Evolutionary conservation across 2,329 filamentous ascomycete species (phyloP), one percentile per base, ranked within the genome.

Genomic region (Fusarium papillatum): DNA sequence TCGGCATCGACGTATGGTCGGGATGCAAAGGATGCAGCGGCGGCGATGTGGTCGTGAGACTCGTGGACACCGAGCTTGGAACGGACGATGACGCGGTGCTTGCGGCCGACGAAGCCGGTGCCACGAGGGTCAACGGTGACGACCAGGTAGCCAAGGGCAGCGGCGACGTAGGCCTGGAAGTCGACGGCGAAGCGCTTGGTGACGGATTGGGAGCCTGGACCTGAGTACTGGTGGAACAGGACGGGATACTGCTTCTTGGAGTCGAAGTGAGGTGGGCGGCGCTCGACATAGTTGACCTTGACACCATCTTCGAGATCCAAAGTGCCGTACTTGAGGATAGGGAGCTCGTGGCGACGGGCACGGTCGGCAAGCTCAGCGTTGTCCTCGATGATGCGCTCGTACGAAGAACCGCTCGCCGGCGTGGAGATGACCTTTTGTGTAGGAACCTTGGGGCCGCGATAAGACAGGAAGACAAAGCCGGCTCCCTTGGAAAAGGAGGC

Each of bases 41-140:
- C 94, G 31, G 93, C 94, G 76, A 99, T 98, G 83, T 99, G 97
- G 83, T 98, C 97, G 46, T 91, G 88, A 1, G 96, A 91, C 86
- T 99, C 97, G 81, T 93, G 95, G 79, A 94, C 87, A 22, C 97
- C 97, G 38, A 99, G 90, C 75, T 97, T 93, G 65, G 93, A 95
- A 70, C 96, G 93, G 68, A 98, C 91, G 66, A 94, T 89, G 67
- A 95, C 95, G 63, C 97, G 93, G 69, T 95, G 92, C 83, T 94
- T 91, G 79, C 97, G 94, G 38, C 97, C 97, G 60, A 95, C 94
- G 84, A 92, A 98, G 41, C 97, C 97, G 0, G 97, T 99, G 50
- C 97, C 97, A 63, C 96, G 93, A 22, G 95, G 95, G 82, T 99
- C 97, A 34, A 99, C 93, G 0, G 96, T 98, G 61, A 99, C 94